These are phyloP conservation scores for Malassezia equina DNA, from an alignment of 1,284 basidiomycete genomes.

Conservation along the genomic window DNA sequence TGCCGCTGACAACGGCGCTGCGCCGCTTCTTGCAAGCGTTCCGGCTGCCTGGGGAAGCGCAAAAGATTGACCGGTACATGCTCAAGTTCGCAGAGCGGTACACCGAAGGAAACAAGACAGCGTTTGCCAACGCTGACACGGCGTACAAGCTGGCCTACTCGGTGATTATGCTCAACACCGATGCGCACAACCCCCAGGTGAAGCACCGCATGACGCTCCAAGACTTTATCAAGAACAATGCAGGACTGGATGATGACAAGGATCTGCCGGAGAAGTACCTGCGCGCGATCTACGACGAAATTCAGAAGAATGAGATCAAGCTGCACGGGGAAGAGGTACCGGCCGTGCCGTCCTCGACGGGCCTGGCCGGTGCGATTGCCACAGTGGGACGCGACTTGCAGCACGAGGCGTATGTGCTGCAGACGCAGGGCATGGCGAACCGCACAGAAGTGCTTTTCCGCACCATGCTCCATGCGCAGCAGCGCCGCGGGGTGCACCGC, in stretches of 20 bases:
- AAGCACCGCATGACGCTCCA: slow-evolving; percentile 46
- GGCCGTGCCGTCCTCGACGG: slow-evolving; percentile 18
- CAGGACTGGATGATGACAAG: slow-evolving; percentile 46
- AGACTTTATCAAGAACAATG: slow-evolving; percentile 47
- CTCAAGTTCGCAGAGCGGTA: slow-evolving; percentile 48
- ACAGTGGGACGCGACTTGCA: slow-evolving; percentile 44
- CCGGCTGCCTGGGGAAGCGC: slow-evolving; percentile 45
- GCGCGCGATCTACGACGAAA: slow-evolving; percentile 40
- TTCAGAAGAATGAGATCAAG: slow-evolving; percentile 47
- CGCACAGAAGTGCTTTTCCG: slow-evolving; percentile 47
- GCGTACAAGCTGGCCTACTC: slow-evolving; percentile 48
- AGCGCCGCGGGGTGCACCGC: slow-evolving; percentile 34
- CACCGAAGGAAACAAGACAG: slow-evolving; percentile 38
- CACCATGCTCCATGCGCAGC: slow-evolving; percentile 47
- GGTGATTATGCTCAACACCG: slow-evolving; percentile 48
- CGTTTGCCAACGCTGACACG: slow-evolving; percentile 47
- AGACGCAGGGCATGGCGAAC: slow-evolving; percentile 46
- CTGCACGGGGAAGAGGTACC: slow-evolving; percentile 45
- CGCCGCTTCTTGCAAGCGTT: slow-evolving; percentile 45
- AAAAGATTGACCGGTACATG: slow-evolving; percentile 48
- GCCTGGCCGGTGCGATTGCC: slow-evolving; percentile 40
- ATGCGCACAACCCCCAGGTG: slow-evolving; percentile 47
- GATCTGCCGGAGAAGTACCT: slow-evolving; percentile 42
- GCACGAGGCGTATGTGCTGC: slow-evolving; percentile 44
- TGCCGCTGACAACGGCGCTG: slow-evolving; percentile 42